A percentile compares a stretch with the other conserved stretches of the same genome.
Evolutionary conservation across 441 rosid genomes (phyloP).

Genomic region (Erysimum cheiri): DNA sequence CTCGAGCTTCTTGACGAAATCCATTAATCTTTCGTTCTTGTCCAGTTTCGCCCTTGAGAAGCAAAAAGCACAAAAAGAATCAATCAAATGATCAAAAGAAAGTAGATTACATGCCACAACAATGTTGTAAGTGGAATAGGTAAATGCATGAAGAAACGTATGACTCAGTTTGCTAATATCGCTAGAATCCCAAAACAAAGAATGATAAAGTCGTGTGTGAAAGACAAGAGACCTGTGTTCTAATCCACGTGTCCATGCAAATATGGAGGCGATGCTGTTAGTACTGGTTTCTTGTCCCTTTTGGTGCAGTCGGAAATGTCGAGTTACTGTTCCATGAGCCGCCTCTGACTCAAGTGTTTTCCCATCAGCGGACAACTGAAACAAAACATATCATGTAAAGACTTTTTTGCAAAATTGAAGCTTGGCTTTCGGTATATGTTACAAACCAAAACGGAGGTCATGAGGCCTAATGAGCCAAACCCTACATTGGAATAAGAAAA

Average conservation of each 20-base stretch:
- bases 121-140: slow-evolving; percentile 3
- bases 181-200: slow-evolving; percentile 22
- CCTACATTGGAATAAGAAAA: slow-evolving; percentile 55
- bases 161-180: neutral
- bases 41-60: slow-evolving; percentile 84
- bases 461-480: slow-evolving; percentile 95
- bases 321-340: slow-evolving; percentile 97
- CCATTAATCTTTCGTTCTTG: slow-evolving; percentile 65
- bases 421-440: slow-evolving; percentile 17
- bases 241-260: slow-evolving; percentile 94
- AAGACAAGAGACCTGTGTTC: slow-evolving; percentile 72
- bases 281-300: slow-evolving; percentile 98
- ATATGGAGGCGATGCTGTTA: slow-evolving; percentile 92
- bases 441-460: slow-evolving; percentile 95
- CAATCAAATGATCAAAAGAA: slow-evolving; percentile 16
- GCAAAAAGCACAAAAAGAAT: slow-evolving; percentile 9
- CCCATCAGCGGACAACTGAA: slow-evolving; percentile 89
- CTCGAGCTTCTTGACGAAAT: slow-evolving; percentile 85
- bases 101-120: slow-evolving; percentile 15
- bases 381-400: slow-evolving; percentile 31
- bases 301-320: slow-evolving; percentile 89
- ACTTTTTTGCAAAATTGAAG: slow-evolving; percentile 7
- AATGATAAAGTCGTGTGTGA: neutral
- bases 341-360: slow-evolving; percentile 97
- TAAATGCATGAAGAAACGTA: slow-evolving; percentile 22